Evolutionary conservation across 345 rosid species (phyloP).

Genomic region (Sapria himalayana): DNA sequence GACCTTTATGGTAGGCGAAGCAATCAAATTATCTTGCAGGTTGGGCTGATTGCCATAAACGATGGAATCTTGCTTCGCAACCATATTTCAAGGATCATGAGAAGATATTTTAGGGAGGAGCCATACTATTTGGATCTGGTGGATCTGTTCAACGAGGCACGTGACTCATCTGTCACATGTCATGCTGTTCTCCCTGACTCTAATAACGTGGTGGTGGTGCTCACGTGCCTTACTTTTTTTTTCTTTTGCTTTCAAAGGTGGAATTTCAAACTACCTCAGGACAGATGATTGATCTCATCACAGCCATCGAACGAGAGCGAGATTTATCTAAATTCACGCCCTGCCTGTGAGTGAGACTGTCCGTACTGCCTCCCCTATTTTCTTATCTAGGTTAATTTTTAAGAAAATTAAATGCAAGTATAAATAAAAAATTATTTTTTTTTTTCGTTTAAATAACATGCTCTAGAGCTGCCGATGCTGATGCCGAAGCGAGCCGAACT

Average conservation of each 20-base stretch:
- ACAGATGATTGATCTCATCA: conserved; percentile 27
- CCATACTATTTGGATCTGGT: conserved; percentile 39
- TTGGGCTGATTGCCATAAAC: conserved; percentile 24
- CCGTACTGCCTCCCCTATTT: too few relatives aligned
- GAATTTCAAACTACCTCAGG: conserved; percentile 29
- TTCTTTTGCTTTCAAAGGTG: conserved; percentile 11
- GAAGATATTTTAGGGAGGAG: conserved; percentile 30
- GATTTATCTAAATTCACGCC: conserved; percentile 17
- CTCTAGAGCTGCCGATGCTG: too few relatives aligned
- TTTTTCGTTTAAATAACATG: too few relatives aligned
- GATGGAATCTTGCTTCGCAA: conserved; percentile 44
- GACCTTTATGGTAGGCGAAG: not conserved
- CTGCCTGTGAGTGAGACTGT: conserved; percentile 14
- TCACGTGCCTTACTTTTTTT: not conserved
- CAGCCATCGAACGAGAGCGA: conserved; percentile 24
- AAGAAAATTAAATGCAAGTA: too few relatives aligned
- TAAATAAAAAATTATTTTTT: too few relatives aligned
- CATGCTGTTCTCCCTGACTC: too few relatives aligned
- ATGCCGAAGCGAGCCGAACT: too few relatives aligned
- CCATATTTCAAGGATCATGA: conserved; percentile 43
- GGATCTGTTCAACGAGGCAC: conserved; percentile 47
- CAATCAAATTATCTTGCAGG: conserved; percentile 9
- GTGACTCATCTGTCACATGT: too few relatives aligned
- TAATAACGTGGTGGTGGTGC: too few relatives aligned
- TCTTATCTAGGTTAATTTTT: too few relatives aligned